Base-by-base conservation (phyloP, 2,329 filamentous ascomycete genomes). In the Cryphonectria nitschkei region DNA sequence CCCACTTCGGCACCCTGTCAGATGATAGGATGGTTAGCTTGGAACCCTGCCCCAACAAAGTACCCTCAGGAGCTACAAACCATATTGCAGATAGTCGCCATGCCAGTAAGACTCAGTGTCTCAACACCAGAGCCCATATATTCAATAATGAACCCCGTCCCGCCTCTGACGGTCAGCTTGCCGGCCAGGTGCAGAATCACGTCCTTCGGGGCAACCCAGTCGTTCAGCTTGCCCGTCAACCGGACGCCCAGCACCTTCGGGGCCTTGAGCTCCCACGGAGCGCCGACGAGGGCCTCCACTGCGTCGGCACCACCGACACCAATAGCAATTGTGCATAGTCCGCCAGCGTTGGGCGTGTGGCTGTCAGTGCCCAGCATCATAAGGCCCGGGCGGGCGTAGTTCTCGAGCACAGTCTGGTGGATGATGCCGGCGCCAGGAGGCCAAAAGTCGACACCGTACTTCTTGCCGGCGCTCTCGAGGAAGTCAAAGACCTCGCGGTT, bases 351-450 rank as follows among this genome's bases (percentile, higher is more conserved):
- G 60, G 96, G 96, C 62, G 94, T 98, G 82, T 99, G 96, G 78
- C 93, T 97, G 82, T 99, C 96, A 41, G 96, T 99, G 69, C 96
- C 96, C 56, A 99, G 88, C 94, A 99, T 98, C 95, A 99, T 98
- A 76, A 98, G 83, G 65, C 96, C 96, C 29, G 96, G 96, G n/a
- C 95, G 90, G 46, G 95, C 93, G 80, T 99, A 99, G 83, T 99
- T 98, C 85, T 99, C 96, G 76, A 99, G 83, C 32, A 99, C 96
- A 67, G 93, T 97, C 87, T 99, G 96, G 83, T 99, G 96, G 75
- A 99, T 97, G 75, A 97, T 97, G 74, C 94, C 95, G 9, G 95
- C 94, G 72, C 95, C 95, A 0, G 94, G 94, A 1, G 94, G 93
- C 95, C 94, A 97, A 79, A 97, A 97, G 80, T 97, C 94, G 80